phyloP scores from a whole-genome alignment of 306 rosid genomes.

The Rosa rugosa region DNA sequence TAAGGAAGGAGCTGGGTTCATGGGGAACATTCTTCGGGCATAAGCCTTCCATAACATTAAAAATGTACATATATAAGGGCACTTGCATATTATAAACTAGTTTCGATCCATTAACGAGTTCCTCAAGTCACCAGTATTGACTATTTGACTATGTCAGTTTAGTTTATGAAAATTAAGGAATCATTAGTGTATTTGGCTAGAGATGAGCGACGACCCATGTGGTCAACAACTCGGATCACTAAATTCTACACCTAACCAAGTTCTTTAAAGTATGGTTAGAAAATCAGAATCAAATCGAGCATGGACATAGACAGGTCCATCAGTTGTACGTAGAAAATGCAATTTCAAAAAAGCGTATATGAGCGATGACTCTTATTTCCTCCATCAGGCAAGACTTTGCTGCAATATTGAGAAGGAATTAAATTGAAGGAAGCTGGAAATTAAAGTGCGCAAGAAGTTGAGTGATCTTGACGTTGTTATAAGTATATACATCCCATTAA shows the following conservation, averaged over 20 bases:
- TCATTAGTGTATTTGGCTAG: neutral
- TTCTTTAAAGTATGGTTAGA: neutral
- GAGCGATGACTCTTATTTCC: neutral
- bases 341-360: neutral
- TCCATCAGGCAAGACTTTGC: neutral
- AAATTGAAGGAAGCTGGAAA: neutral
- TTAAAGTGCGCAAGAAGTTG: neutral
- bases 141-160: neutral
- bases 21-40: neutral
- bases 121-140: neutral
- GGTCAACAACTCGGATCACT: conserved; percentile 1
- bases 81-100: neutral
- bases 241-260: conserved; percentile 23
- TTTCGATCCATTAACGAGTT: neutral
- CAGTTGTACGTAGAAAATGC: neutral
- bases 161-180: neutral
- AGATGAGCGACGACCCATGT: conserved; percentile 2
- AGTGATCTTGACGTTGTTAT: conserved; percentile 17
- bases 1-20: neutral
- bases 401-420: neutral
- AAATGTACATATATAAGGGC: neutral
- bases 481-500: neutral
- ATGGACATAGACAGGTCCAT: conserved; percentile 7
- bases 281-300: neutral
- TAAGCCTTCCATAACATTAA: neutral